A percentile compares a stretch with the other conserved stretches of the same genome.
These are phyloP conservation scores for Pulicaria dysenterica DNA, from an alignment of 129 eudicot genomes.

Conservation along the genomic window DNA sequence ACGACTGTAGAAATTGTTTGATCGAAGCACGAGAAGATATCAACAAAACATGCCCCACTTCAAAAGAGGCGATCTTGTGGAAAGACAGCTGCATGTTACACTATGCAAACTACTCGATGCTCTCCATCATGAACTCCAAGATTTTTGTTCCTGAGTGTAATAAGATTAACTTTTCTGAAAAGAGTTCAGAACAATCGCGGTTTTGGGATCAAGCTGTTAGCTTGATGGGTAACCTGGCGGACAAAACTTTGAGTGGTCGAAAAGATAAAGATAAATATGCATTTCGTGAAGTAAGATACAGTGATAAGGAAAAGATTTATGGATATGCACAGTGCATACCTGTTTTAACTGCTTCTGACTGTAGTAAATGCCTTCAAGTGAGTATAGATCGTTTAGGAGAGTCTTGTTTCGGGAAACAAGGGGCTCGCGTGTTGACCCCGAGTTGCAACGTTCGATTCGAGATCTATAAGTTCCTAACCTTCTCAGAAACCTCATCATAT, in stretches of 20 bases:
- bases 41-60: background rate
- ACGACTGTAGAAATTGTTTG: slow-evolving; percentile 31
- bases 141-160: slow-evolving; percentile 10
- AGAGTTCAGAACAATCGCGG: background rate
- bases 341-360: slow-evolving; percentile 18
- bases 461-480: slow-evolving; percentile 7
- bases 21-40: slow-evolving; percentile 5
- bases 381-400: slow-evolving; percentile 12
- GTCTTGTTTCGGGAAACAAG: slow-evolving; percentile 1
- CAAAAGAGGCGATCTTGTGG: slow-evolving; percentile 24
- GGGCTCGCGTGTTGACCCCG: slow-evolving; percentile 31
- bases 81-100: slow-evolving; percentile 32
- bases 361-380: slow-evolving; percentile 9
- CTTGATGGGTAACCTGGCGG: background rate
- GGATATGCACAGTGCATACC: slow-evolving; percentile 30
- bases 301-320: background rate
- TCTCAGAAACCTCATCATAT: background rate
- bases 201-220: slow-evolving; percentile 9
- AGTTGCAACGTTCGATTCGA: slow-evolving; percentile 36
- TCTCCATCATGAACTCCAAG: background rate
- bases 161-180: slow-evolving; percentile 9
- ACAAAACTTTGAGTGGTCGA: background rate
- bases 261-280: slow-evolving; percentile 1
- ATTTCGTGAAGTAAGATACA: background rate
- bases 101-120: slow-evolving; percentile 21